Evolutionary conservation across 495 filamentous ascomycete genomes (phyloP).

Genomic region (Parachaetomium inaequale): DNA sequence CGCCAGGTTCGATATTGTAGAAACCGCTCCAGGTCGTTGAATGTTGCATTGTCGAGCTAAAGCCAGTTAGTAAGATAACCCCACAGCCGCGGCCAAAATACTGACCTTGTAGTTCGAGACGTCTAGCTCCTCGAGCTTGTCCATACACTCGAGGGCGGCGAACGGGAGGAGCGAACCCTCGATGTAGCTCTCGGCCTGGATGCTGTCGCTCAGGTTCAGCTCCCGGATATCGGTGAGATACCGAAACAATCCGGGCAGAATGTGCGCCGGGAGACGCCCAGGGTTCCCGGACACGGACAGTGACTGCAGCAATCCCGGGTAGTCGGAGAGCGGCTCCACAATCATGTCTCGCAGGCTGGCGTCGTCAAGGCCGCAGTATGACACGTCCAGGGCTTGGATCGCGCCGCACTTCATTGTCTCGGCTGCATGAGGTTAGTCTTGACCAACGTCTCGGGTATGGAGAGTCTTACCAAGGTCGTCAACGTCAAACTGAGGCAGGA

Average conservation of each 20-base stretch:
- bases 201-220: slow-evolving; percentile 77
- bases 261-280: slow-evolving; percentile 57
- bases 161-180: slow-evolving; percentile 28
- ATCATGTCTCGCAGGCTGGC: slow-evolving; percentile 26
- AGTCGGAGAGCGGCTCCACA: slow-evolving; percentile 46
- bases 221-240: slow-evolving; percentile 27
- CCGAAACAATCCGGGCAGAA: slow-evolving; percentile 25
- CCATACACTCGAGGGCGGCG: slow-evolving; percentile 21
- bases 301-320: slow-evolving; percentile 34
- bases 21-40: slow-evolving; percentile 52
- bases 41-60: slow-evolving; percentile 51
- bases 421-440: slow-evolving; percentile 14
- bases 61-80: neutral
- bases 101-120: slow-evolving; percentile 66
- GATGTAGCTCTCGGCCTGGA: slow-evolving; percentile 59
- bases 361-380: slow-evolving; percentile 30
- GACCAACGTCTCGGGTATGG: neutral
- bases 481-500: slow-evolving; percentile 26
- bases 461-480: slow-evolving; percentile 27
- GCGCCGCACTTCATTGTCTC: slow-evolving; percentile 27
- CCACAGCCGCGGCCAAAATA: neutral
- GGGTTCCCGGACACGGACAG: slow-evolving; percentile 68
- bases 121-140: slow-evolving; percentile 56
- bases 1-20: slow-evolving; percentile 44
- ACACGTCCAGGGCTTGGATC: slow-evolving; percentile 33